Percentiles rank a stretch among this genome's conserved stretches.
Conservation (phyloP, 2,329 filamentous ascomycete species). For the Penicillium frequentans region DNA sequence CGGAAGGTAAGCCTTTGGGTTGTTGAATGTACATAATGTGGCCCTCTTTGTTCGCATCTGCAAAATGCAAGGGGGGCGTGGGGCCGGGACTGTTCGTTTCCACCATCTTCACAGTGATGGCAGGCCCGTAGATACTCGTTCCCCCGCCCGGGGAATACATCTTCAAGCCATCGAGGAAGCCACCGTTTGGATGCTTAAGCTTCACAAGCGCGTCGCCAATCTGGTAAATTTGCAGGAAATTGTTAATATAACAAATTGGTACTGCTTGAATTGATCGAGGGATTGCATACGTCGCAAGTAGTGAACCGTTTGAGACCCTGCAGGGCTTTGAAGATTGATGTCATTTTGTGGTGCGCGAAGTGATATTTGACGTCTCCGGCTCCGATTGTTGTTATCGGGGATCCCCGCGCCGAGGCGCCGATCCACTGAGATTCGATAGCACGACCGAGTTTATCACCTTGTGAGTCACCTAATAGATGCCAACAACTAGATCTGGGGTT, state of each 20-base stretch:
- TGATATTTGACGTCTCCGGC: not conserved
- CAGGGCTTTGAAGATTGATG: constrained; percentile 5
- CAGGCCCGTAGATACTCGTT: constrained; percentile 13
- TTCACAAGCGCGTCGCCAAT: constrained; percentile 18
- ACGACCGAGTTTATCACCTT: not conserved
- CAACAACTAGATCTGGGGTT: not conserved
- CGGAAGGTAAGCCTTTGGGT: constrained; percentile 13
- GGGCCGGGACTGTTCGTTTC: constrained; percentile 14
- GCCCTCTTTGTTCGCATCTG: constrained; percentile 15
- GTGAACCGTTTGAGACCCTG: constrained; percentile 14
- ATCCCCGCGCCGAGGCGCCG: not conserved
- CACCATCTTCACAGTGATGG: constrained; percentile 18
- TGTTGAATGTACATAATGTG: constrained; percentile 20
- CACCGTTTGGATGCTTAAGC: constrained; percentile 16
- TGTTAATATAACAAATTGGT: not conserved
- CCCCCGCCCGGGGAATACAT: constrained; percentile 11
- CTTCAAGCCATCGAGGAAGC: constrained; percentile 15
- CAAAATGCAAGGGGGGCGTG: constrained; percentile 12
- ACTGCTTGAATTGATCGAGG: not conserved
- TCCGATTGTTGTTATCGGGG: not conserved
- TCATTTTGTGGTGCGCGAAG: constrained; percentile 1
- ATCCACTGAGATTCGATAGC: not conserved
- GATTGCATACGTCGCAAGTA: constrained; percentile 12
- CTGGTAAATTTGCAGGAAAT: not conserved
- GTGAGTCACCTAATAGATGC: not conserved